phyloP scores from a whole-genome alignment of 1,139 yeast species.

The Taphrina communis region DNA sequence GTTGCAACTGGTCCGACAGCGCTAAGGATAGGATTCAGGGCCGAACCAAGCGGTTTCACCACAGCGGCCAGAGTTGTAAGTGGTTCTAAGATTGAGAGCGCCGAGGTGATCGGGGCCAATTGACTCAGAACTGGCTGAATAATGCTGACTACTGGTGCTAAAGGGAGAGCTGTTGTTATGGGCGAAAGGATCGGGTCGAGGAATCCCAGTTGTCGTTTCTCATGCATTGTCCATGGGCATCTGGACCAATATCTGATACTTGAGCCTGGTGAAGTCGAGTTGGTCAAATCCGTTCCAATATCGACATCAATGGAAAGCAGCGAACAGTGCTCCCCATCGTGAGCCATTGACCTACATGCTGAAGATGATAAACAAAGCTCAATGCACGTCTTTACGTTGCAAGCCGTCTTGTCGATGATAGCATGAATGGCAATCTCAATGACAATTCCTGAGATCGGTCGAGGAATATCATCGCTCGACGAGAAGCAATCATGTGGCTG shows the following conservation, averaged over 20 bases:
- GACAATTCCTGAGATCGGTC: constrained; percentile 2
- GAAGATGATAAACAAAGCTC: constrained; percentile 8
- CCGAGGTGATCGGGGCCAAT: constrained; percentile 9
- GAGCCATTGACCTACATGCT: constrained; percentile 9
- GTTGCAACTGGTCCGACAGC: constrained; percentile 3
- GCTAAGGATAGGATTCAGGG: neutral
- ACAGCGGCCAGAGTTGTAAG: constrained; percentile 9
- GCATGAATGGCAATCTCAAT: constrained; percentile 3
- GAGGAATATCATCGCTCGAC: neutral
- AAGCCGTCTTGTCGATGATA: neutral
- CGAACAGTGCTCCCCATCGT: constrained; percentile 2
- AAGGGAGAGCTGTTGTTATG: constrained; percentile 6
- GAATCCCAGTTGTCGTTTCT: constrained; percentile 14
- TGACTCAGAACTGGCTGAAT: constrained; percentile 11
- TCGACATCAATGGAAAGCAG: neutral
- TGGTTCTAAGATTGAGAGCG: constrained; percentile 8
- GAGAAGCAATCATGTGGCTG: neutral
- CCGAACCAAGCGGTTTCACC: neutral
- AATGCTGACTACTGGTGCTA: neutral
- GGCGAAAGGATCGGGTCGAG: constrained; percentile 1
- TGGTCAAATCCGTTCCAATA: neutral
- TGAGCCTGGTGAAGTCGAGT: neutral
- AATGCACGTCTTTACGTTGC: constrained; percentile 1
- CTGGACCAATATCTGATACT: constrained; percentile 1
- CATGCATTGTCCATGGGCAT: neutral